Percentiles rank a stretch among this genome's conserved stretches.
Conservation (phyloP, 2,329 filamentous ascomycete species). For the Achaetomium macrosporum region DNA sequence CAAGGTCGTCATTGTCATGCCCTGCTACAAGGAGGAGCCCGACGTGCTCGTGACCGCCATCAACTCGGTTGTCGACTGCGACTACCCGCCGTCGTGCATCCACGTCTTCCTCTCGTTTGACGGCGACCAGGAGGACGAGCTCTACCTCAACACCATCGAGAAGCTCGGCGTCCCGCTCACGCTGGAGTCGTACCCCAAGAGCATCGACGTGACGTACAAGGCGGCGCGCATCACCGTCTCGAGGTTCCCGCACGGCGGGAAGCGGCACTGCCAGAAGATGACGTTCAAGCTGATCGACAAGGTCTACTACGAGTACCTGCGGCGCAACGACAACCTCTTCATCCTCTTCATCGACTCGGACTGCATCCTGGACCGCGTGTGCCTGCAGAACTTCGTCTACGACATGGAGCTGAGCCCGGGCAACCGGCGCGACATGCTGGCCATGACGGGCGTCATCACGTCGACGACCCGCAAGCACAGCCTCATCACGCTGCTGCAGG, state of each 20-base stretch:
- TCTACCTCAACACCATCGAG: slow-evolving; percentile 81
- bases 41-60: slow-evolving; percentile 78
- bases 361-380: slow-evolving; percentile 85
- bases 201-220: slow-evolving; percentile 83
- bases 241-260: slow-evolving; percentile 87
- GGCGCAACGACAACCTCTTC: slow-evolving; percentile 85
- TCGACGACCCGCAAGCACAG: slow-evolving; percentile 85
- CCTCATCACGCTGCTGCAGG: slow-evolving; percentile 85
- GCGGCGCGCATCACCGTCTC: slow-evolving; percentile 83
- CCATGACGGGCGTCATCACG: slow-evolving; percentile 96
- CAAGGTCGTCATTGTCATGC: slow-evolving; percentile 95
- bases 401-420: slow-evolving; percentile 97
- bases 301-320: slow-evolving; percentile 81
- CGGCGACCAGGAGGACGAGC: slow-evolving; percentile 79
- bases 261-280: slow-evolving; percentile 86
- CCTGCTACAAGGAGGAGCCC: slow-evolving; percentile 88
- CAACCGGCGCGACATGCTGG: slow-evolving; percentile 86
- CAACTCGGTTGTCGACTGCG: slow-evolving; percentile 87
- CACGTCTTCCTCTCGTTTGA: slow-evolving; percentile 96
- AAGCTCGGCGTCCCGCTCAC: slow-evolving; percentile 76
- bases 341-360: slow-evolving; percentile 97
- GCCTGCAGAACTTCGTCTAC: slow-evolving; percentile 95
- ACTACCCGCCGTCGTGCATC: slow-evolving; percentile 86
- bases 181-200: slow-evolving; percentile 73
- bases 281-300: slow-evolving; percentile 92